Conservation (phyloP, 2,329 filamentous ascomycete genomes). For the Pseudogymnoascus sp. region DNA sequence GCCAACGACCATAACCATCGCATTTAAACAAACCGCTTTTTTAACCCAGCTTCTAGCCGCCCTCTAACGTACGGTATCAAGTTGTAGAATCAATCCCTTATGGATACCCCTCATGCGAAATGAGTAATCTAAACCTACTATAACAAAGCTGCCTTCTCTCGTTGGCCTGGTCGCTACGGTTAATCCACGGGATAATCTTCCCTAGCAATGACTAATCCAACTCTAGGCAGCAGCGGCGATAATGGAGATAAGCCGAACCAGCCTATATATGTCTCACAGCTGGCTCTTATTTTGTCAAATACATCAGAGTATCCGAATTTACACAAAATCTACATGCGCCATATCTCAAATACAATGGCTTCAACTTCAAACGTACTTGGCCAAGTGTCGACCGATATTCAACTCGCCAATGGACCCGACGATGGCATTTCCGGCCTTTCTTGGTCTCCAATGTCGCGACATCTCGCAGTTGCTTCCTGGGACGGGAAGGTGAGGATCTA, state of each 20-base stretch:
- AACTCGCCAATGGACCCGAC: conserved; percentile 70
- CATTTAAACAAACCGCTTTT: background rate
- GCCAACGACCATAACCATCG: background rate
- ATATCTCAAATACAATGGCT: background rate
- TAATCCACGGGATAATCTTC: background rate
- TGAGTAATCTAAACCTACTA: background rate
- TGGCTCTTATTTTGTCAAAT: background rate
- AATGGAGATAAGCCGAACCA: background rate
- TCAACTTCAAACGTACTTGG: conserved; percentile 61
- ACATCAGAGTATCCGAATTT: background rate
- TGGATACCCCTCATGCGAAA: background rate
- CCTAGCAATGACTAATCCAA: background rate
- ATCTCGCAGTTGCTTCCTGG: conserved; percentile 88
- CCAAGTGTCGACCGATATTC: conserved; percentile 83
- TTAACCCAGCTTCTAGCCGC: background rate
- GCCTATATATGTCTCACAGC: background rate
- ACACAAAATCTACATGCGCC: background rate
- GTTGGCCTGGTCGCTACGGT: background rate
- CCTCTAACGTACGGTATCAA: too few species aligned
- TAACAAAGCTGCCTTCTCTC: background rate
- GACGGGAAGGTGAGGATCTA: conserved; percentile 98
- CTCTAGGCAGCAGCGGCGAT: background rate
- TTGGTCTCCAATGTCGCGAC: conserved; percentile 71
- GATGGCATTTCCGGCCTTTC: conserved; percentile 83
- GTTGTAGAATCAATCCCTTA: too few species aligned